Evolutionary conservation across 257 asterid genomes (phyloP), one percentile per base, ranked within the genome.

Genomic region (Petunia axillaris): DNA sequence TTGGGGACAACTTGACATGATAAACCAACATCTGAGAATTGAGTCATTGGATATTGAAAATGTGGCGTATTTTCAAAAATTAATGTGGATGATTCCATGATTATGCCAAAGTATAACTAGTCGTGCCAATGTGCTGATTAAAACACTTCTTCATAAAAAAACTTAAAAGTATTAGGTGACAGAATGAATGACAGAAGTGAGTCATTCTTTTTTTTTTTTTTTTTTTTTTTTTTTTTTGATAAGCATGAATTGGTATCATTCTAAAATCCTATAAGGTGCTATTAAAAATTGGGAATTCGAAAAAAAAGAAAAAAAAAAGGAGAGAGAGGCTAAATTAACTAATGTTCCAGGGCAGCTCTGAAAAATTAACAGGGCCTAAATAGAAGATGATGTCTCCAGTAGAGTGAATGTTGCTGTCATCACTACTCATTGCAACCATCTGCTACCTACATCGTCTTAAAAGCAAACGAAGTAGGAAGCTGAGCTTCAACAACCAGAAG

Each of bases 401-500:
- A 71, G 35, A 71, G 77, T 71, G 60, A 71, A 10, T 48, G 46
- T 71, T 9, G 7, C 67, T 8, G 41, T 36, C 67, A 62, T 9
- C 40, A 9, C 15, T 62, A 62, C 67, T 62, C 14, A 8, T 62
- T 62, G 67, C 41, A 11, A 62, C 67, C n/a, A 62, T 36, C 43
- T 62, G 13, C 9, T 35, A 36, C 35, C 43, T 35, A 60, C 10
- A 62, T 62, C 43, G 36, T 62, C 10, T 4, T 9, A 35, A 62
- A 35, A 59, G 9, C 11, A 25, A 35, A 62, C n/a, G 36, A 25
- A 25, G 25, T 25, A 35, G 67, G 41, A 35, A 62, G 36, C 1
- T 9, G 13, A 71, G 77, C 44, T 35, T 71, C 77, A 48, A 55
- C 25, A 48, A 71, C 25, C 50, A 48, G 35, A 71, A 71, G 77